These are phyloP conservation scores for Phytophthora constricta DNA, from an alignment of 352 stramenopile species.

Conservation along the genomic window DNA sequence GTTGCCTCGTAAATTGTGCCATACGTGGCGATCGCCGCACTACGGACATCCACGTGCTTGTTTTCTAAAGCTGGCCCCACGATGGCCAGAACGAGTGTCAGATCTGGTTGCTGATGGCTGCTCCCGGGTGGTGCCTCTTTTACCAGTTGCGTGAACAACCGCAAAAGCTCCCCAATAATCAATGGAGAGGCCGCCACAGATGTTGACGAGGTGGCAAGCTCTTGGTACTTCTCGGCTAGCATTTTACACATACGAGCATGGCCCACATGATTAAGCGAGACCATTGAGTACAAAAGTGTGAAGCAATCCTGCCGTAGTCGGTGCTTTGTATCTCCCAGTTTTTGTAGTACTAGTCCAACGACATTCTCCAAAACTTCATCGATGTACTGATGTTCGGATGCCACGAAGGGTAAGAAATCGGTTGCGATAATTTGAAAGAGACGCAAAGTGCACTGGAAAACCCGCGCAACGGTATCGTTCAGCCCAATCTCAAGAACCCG, in stretches of 20 bases:
- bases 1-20: constrained; percentile 75
- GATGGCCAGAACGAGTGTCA: constrained; percentile 51
- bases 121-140: constrained; percentile 34
- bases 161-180: constrained; percentile 63
- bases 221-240: constrained; percentile 63
- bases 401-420: constrained; percentile 73
- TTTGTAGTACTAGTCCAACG: constrained; percentile 68
- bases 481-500: constrained; percentile 70
- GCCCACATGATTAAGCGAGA: constrained; percentile 61
- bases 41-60: constrained; percentile 86
- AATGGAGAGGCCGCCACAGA: constrained; percentile 55
- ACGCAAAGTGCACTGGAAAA: constrained; percentile 81
- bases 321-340: constrained; percentile 82
- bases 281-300: constrained; percentile 70
- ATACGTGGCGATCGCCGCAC: constrained; percentile 71
- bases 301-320: constrained; percentile 75
- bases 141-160: constrained; percentile 72
- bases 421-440: constrained; percentile 73
- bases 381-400: constrained; percentile 50
- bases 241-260: constrained; percentile 70
- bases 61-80: constrained; percentile 72
- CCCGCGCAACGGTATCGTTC: constrained; percentile 77
- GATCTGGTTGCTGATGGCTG: constrained; percentile 33
- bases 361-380: constrained; percentile 71
- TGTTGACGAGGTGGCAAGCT: constrained; percentile 38